These are phyloP conservation scores for Austropuccinia psidii DNA, from an alignment of 1,284 basidiomycete species.

Conservation along the genomic window DNA sequence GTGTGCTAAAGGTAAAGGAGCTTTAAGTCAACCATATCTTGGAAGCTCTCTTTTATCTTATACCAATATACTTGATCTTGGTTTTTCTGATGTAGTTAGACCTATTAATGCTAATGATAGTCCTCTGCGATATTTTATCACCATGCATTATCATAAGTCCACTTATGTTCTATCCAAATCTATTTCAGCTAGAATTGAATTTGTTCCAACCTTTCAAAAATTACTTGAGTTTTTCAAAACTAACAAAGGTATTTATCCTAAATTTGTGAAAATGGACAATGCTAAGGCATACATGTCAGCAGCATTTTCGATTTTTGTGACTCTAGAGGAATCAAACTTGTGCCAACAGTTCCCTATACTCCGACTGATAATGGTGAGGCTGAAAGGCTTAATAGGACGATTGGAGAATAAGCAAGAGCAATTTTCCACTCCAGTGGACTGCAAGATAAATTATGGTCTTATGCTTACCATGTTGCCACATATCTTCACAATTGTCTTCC, in stretches of 20 bases:
- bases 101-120: not conserved
- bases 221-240: too few species aligned
- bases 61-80: not conserved
- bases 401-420: not conserved
- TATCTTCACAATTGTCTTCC: not conserved
- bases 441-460: not conserved
- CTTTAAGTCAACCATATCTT: not conserved
- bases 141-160: not conserved
- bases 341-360: not conserved
- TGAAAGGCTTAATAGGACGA: not conserved
- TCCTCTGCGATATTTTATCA: not conserved
- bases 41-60: too few species aligned
- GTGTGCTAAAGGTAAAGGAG: not conserved
- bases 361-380: not conserved
- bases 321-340: not conserved
- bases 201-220: not conserved
- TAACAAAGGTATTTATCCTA: too few species aligned
- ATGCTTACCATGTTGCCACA: not conserved
- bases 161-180: not conserved
- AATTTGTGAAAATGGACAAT: not conserved
- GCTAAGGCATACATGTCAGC: not conserved
- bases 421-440: not conserved
- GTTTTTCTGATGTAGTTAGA: not conserved
- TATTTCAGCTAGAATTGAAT: not conserved
- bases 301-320: too few species aligned